These are phyloP conservation scores for Scedosporium apiospermum DNA, from an alignment of 2,329 filamentous ascomycete genomes.

Conservation along the genomic window DNA sequence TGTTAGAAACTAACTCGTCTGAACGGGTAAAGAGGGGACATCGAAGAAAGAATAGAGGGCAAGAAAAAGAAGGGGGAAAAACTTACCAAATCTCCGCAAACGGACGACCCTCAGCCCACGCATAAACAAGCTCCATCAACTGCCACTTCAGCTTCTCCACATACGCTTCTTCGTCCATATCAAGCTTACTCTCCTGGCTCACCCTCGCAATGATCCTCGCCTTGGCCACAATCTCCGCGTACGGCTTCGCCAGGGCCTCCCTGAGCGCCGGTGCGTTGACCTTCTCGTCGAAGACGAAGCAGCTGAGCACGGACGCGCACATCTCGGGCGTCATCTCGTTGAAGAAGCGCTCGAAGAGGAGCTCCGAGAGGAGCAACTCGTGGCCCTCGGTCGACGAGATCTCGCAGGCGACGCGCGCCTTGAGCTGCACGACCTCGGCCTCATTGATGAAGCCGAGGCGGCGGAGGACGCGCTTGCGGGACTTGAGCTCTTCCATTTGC, in stretches of 20 bases:
- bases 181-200: conserved; percentile 85
- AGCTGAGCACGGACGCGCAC: conserved; percentile 76
- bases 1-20: too few species aligned
- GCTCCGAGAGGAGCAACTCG: conserved; percentile 83
- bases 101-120: conserved; percentile 82
- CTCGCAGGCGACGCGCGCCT: conserved; percentile 94
- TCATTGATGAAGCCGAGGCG: conserved; percentile 95
- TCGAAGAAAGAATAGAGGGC: too few species aligned
- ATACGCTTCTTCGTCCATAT: conserved; percentile 93
- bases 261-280: conserved; percentile 67
- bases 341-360: conserved; percentile 96
- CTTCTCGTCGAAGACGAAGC: conserved; percentile 98
- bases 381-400: conserved; percentile 88
- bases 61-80: conserved; percentile 9
- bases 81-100: conserved; percentile 94
- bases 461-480: conserved; percentile 86
- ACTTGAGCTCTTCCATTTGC: conserved; percentile 93
- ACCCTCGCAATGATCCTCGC: conserved; percentile 87
- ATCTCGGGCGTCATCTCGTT: conserved; percentile 87
- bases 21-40: too few species aligned
- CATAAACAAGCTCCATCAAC: conserved; percentile 91
- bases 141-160: conserved; percentile 83
- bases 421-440: conserved; percentile 87
- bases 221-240: conserved; percentile 76
- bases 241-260: conserved; percentile 80